phyloP scores from a whole-genome alignment of 2,329 filamentous ascomycete species.

The Nigrospora osmanthi region DNA sequence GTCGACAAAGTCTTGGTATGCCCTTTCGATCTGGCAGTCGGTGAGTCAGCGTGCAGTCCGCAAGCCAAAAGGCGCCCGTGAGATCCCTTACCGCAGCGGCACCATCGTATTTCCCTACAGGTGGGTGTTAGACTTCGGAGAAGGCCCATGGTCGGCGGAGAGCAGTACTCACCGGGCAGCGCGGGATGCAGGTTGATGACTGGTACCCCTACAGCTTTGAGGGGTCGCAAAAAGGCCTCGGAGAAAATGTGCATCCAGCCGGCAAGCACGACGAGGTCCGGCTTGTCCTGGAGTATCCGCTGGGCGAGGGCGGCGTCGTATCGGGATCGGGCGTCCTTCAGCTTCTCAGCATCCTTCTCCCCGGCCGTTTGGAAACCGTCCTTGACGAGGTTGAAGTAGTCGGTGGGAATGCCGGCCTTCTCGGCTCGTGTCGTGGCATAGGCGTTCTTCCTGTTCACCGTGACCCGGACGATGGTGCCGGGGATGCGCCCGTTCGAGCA shows the following conservation, averaged over 20 bases:
- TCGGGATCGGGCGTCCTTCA: slow-evolving; percentile 50
- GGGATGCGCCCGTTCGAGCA: slow-evolving; percentile 29
- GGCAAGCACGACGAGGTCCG: slow-evolving; percentile 71
- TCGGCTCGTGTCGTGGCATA: slow-evolving; percentile 33
- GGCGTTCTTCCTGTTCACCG: slow-evolving; percentile 40
- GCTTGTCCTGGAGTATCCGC: slow-evolving; percentile 55
- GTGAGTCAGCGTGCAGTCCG: background rate
- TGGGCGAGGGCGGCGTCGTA: slow-evolving; percentile 72
- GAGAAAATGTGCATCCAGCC: slow-evolving; percentile 86
- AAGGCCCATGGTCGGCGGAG: slow-evolving; percentile 27
- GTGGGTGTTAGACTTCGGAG: too few species aligned
- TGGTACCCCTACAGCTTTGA: slow-evolving; percentile 52
- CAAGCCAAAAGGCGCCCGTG: background rate
- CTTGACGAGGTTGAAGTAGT: slow-evolving; percentile 74
- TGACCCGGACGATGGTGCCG: slow-evolving; percentile 35
- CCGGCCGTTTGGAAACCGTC: slow-evolving; percentile 55
- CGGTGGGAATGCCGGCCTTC: slow-evolving; percentile 57
- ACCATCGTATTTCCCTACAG: slow-evolving; percentile 56
- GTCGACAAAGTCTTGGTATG: slow-evolving; percentile 52
- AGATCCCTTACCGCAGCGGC: slow-evolving; percentile 38
- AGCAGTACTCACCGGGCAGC: slow-evolving; percentile 25
- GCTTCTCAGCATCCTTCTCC: slow-evolving; percentile 49
- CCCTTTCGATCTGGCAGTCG: slow-evolving; percentile 45
- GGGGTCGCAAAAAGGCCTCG: slow-evolving; percentile 58
- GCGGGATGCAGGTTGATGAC: slow-evolving; percentile 81